phyloP scores from a whole-genome alignment of 2,329 filamentous ascomycete genomes.

The Plenodomus tracheiphilus region DNA sequence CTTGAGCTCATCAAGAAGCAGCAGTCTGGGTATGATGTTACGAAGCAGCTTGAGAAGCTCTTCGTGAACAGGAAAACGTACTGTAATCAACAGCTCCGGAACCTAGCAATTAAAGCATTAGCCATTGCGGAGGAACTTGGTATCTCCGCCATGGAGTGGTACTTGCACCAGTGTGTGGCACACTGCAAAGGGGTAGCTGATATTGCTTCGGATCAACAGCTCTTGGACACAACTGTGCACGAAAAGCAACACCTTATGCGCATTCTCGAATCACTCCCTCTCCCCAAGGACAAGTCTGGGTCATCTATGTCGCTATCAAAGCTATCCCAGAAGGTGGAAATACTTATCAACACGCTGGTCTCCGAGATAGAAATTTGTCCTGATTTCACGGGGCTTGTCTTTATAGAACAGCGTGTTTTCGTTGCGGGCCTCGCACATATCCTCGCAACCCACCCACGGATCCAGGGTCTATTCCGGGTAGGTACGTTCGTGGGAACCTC shows the following conservation, averaged over 20 bases:
- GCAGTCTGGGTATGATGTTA: slow-evolving; percentile 23
- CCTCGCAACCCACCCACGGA: slow-evolving; percentile 36
- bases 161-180: slow-evolving; percentile 42
- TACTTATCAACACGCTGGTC: slow-evolving; percentile 42
- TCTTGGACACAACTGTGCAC: slow-evolving; percentile 35
- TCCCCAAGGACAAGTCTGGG: slow-evolving; percentile 1
- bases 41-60: slow-evolving; percentile 30
- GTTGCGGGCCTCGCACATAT: slow-evolving; percentile 49
- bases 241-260: slow-evolving; percentile 43
- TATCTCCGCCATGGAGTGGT: slow-evolving; percentile 43
- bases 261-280: slow-evolving; percentile 22
- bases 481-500: slow-evolving; percentile 60
- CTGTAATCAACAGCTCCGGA: slow-evolving; percentile 44
- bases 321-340: slow-evolving; percentile 42
- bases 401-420: slow-evolving; percentile 51
- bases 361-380: slow-evolving; percentile 29
- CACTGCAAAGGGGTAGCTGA: slow-evolving; percentile 24
- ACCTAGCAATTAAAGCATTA: slow-evolving; percentile 36
- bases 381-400: slow-evolving; percentile 49
- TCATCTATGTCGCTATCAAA: slow-evolving; percentile 16
- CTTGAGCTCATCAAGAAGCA: slow-evolving; percentile 33
- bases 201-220: slow-evolving; percentile 18
- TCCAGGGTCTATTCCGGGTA: slow-evolving; percentile 41
- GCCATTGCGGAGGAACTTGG: slow-evolving; percentile 46
- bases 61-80: slow-evolving; percentile 42